Evolutionary conservation across 371 early-diverging fungal species (phyloP), one percentile per base, ranked within the genome.

Genomic region (Zychaea mexicana): DNA sequence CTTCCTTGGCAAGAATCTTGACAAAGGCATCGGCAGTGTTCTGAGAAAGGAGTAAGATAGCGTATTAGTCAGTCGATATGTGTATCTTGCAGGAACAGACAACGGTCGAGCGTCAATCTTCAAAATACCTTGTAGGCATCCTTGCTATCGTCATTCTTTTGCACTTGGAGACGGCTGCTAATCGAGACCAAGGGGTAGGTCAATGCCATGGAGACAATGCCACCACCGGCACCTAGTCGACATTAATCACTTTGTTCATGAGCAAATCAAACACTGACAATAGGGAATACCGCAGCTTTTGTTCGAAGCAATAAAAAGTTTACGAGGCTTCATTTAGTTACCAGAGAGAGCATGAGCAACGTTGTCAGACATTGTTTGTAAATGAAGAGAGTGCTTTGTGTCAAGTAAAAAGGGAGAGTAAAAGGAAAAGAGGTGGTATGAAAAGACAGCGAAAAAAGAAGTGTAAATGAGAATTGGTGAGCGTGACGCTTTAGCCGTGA

Each of bases 141-240:
- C 39, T 83, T 74, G 68, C 77, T 76, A 21, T 72, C 70, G 71
- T 78, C 81, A 60, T 84, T 83, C 82, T 92, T 92, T 79, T 91
- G 90, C 24, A 95, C 96, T 68, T 95, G 96, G 24, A 92, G 86
- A 64, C 97, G 90, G 65, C 93, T 90, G 74, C 92, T 92, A 65
- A 96, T 85, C 31, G 96, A 96, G 60, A 94, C 90, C 68, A 97
- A 83, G 59, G 98, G 97, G 78, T 97, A 98, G 54, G 98, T 97
- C 70, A 95, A 80, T 13, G 88, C 88, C 96, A 96, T 96, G 62
- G 93, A 88, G 79, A 94, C 87, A 76, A 96, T 93, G 67, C 97
- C 97, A 65, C 97, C 97, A 72, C 95, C 96, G 71, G 96, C 96
- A 75, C 96, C 97, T 92, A 53, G 19, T 49, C 52, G n/a, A 59